Evolutionary conservation across 129 eudicot genomes (phyloP).

Genomic region (Helianthus tuberosus): DNA sequence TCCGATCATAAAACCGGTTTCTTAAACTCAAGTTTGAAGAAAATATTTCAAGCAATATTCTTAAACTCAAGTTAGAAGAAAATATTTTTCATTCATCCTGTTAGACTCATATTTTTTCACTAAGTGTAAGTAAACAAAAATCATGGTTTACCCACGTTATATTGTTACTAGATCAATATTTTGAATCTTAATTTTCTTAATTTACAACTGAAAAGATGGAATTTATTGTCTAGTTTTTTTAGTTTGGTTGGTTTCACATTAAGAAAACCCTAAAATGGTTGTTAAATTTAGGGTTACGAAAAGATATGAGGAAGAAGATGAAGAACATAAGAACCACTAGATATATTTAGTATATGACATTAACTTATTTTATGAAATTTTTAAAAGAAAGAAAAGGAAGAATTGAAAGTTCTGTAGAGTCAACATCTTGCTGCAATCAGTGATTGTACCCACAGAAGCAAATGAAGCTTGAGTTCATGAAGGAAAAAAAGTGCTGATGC

Average conservation of each 20-base stretch:
- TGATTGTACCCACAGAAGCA: conserved; percentile 49
- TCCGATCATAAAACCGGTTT: neutral
- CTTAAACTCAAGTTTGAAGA: neutral
- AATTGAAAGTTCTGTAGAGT: conserved; percentile 35
- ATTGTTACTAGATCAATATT: neutral
- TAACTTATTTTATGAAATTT: conserved; percentile 9
- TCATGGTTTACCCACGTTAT: no score
- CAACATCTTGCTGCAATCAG: conserved; percentile 43
- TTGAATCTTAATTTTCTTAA: neutral
- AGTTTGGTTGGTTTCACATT: neutral
- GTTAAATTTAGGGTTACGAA: conserved; percentile 12
- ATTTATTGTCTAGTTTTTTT: neutral
- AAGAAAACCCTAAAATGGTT: neutral
- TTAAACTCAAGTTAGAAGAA: no score
- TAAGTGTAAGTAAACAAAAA: no score
- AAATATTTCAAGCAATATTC: no score
- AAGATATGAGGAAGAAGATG: conserved; percentile 20
- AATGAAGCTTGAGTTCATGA: conserved; percentile 39
- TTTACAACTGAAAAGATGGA: neutral
- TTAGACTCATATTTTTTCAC: no score
- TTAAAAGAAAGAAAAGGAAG: conserved; percentile 6
- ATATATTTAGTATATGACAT: conserved; percentile 15
- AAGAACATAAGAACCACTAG: conserved; percentile 22
- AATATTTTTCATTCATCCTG: no score
- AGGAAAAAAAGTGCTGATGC: conserved; percentile 37